Evolutionary conservation across 257 asterid species (phyloP).

Genomic region (Scutellaria baicalensis): DNA sequence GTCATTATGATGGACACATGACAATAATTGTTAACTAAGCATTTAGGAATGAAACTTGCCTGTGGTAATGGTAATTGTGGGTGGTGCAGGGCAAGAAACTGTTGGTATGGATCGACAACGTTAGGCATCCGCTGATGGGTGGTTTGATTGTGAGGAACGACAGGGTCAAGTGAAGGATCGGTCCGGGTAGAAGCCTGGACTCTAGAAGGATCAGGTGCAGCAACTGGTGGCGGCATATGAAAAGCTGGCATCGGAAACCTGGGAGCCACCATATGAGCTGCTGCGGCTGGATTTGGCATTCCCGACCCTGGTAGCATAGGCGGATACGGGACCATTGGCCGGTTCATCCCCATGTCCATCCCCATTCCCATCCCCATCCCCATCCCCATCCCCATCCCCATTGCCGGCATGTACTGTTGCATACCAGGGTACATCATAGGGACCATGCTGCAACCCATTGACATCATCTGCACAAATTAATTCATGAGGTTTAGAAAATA

Average conservation of each 20-base stretch:
- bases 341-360: slow-evolving; percentile 65
- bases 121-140: slow-evolving; percentile 37
- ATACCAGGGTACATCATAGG: slow-evolving; percentile 81
- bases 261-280: slow-evolving; percentile 40
- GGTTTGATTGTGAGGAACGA: slow-evolving; percentile 27
- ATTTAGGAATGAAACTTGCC: slow-evolving; percentile 30
- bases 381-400: slow-evolving; percentile 42
- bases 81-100: slow-evolving; percentile 43
- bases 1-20: too few species aligned
- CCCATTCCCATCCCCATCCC: slow-evolving; percentile 31
- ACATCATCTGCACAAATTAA: slow-evolving; percentile 56
- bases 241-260: slow-evolving; percentile 50
- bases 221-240: slow-evolving; percentile 43
- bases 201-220: slow-evolving; percentile 37
- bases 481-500: too few species aligned
- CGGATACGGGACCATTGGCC: slow-evolving; percentile 55
- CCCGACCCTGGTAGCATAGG: slow-evolving; percentile 42
- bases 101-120: slow-evolving; percentile 52
- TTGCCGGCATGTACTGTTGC: slow-evolving; percentile 68
- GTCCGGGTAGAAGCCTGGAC: slow-evolving; percentile 32
- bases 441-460: slow-evolving; percentile 78
- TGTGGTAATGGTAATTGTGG: slow-evolving; percentile 37
- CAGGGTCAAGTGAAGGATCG: slow-evolving; percentile 30
- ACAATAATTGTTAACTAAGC: too few species aligned
- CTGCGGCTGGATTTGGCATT: slow-evolving; percentile 39